A percentile compares a stretch with the other conserved stretches of the same genome.
These are phyloP conservation scores for Imleria badia DNA, from an alignment of 768 basidiomycete species.

Conservation along the genomic window DNA sequence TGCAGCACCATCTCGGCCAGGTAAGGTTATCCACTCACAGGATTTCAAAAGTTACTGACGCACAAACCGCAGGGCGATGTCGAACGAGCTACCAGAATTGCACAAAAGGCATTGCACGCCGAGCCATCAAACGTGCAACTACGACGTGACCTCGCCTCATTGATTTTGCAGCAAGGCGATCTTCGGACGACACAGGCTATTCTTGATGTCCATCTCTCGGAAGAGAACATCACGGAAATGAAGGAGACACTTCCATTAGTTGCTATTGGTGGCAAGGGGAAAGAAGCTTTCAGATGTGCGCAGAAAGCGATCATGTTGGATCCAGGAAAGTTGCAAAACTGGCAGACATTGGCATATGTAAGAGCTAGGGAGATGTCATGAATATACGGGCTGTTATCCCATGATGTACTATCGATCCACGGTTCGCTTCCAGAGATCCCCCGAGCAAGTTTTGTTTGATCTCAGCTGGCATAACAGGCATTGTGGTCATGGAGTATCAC, in stretches of 20 bases:
- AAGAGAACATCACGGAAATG: conserved; percentile 37
- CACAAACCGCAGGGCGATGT: conserved; percentile 43
- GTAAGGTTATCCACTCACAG: conserved; percentile 37
- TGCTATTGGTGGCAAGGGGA: conserved; percentile 43
- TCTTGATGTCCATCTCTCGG: conserved; percentile 34
- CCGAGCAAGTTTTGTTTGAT: not conserved
- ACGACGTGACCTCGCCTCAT: conserved; percentile 53
- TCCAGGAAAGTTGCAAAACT: conserved; percentile 47
- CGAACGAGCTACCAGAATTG: conserved; percentile 47
- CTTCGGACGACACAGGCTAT: conserved; percentile 45
- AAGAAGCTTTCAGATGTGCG: conserved; percentile 42
- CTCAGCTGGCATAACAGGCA: not conserved
- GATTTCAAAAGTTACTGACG: not conserved
- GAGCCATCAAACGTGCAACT: conserved; percentile 53
- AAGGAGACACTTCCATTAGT: conserved; percentile 48
- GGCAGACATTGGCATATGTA: conserved; percentile 62
- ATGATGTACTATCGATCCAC: not conserved
- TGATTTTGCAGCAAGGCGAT: conserved; percentile 52
- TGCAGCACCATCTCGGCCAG: conserved; percentile 72
- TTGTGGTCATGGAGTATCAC: not conserved
- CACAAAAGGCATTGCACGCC: conserved; percentile 55
- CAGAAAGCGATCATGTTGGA: conserved; percentile 64
- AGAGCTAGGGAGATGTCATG: conserved; percentile 30
- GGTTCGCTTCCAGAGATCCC: not conserved
- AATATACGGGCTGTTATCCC: conserved; percentile 11